Percentiles rank a stretch among this genome's conserved stretches.
Evolutionary conservation across 2,329 filamentous ascomycete genomes (phyloP).

Genomic region (Ascocoryne sarcoides): DNA sequence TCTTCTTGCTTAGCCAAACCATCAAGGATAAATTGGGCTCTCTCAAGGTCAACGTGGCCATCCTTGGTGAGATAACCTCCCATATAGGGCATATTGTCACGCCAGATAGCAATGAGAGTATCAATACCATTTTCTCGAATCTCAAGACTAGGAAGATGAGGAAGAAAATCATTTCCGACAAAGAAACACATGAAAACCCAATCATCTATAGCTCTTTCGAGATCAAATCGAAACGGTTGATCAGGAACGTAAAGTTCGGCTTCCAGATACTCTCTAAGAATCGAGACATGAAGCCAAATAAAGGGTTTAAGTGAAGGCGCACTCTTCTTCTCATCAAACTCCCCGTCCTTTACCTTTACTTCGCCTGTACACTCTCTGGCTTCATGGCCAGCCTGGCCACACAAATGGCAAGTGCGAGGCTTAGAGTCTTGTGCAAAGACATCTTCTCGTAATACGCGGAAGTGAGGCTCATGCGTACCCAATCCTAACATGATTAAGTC

Average conservation of each 20-base stretch:
- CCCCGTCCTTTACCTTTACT: constrained; percentile 66
- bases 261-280: constrained; percentile 86
- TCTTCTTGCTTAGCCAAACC: constrained; percentile 90
- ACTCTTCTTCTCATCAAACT: constrained; percentile 75
- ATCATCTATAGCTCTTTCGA: constrained; percentile 90
- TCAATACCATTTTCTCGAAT: constrained; percentile 97
- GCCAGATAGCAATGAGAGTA: constrained; percentile 93
- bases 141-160: constrained; percentile 92
- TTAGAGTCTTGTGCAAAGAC: constrained; percentile 89
- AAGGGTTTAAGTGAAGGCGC: constrained; percentile 73
- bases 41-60: constrained; percentile 77
- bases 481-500: constrained; percentile 98
- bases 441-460: constrained; percentile 91
- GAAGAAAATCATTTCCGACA: constrained; percentile 96
- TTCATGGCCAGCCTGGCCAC: constrained; percentile 87
- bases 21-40: constrained; percentile 79
- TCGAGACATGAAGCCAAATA: constrained; percentile 92
- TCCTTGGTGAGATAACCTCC: constrained; percentile 95
- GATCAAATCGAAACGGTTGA: constrained; percentile 80
- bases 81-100: constrained; percentile 83
- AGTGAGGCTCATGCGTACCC: constrained; percentile 94
- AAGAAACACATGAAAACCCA: constrained; percentile 99
- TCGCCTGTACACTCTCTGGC: constrained; percentile 76
- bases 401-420: constrained; percentile 73
- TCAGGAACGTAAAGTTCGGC: constrained; percentile 78